Evolutionary conservation across 1,139 yeast species (phyloP).

Genomic region (Cylindricascospora bacillispora): DNA sequence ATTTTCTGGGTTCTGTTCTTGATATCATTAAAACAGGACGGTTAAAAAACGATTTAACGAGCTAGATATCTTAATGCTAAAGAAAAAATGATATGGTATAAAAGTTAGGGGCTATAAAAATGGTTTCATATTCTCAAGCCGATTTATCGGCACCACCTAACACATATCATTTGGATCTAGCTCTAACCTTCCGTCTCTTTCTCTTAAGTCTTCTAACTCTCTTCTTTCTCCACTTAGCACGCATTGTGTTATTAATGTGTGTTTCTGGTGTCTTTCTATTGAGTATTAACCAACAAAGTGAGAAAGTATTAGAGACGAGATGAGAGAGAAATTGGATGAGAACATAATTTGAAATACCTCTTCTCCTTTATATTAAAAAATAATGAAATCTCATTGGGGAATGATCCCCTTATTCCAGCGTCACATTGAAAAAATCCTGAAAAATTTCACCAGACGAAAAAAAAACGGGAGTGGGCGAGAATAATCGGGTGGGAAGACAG

Average conservation of each 20-base stretch:
- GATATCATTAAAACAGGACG: too few relatives aligned
- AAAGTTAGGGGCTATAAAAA: too few relatives aligned
- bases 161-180: slow-evolving; percentile 62
- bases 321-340: neutral
- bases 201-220: slow-evolving; percentile 99
- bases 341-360: neutral
- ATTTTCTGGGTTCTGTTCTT: too few relatives aligned
- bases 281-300: slow-evolving; percentile 5
- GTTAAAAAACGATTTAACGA: too few relatives aligned
- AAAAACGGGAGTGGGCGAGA: too few relatives aligned
- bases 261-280: slow-evolving; percentile 9
- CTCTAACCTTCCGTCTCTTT: slow-evolving; percentile 99
- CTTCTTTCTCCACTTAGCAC: slow-evolving; percentile 97
- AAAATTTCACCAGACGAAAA: too few relatives aligned
- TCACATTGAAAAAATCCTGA: slow-evolving; percentile 12
- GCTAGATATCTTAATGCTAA: too few relatives aligned
- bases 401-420: too few relatives aligned
- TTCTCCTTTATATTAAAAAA: neutral
- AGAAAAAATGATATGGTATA: too few relatives aligned
- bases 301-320: slow-evolving; percentile 3
- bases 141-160: too few relatives aligned
- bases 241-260: slow-evolving; percentile 36
- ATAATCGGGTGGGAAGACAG: too few relatives aligned
- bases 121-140: too few relatives aligned
- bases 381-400: neutral